These are phyloP conservation scores for Fraxinus dipetala DNA, from an alignment of 305 asterid species.

Conservation along the genomic window DNA sequence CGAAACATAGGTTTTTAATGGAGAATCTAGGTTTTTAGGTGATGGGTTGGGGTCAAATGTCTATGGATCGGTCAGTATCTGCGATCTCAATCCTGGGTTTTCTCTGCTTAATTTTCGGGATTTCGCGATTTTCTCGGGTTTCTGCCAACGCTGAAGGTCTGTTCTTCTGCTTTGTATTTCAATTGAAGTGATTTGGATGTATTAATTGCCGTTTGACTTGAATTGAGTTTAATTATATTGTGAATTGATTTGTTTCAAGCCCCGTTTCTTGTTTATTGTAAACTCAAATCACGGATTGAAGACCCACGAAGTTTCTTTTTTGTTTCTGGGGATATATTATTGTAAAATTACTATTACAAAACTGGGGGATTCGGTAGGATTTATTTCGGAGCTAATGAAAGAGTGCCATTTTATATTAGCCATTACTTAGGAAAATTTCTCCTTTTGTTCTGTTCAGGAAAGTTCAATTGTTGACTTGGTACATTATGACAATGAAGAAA, in stretches of 20 bases:
- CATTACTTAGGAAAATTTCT: not conserved
- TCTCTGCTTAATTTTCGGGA: slow-evolving; percentile 43
- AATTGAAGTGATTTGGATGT: not conserved
- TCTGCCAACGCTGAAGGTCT: slow-evolving; percentile 71
- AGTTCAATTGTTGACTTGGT: not conserved
- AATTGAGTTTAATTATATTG: slow-evolving; percentile 12
- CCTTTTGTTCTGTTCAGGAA: not conserved
- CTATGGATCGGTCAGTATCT: slow-evolving; percentile 54
- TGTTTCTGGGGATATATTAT: not conserved
- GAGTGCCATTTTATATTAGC: not conserved
- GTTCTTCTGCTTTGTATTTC: slow-evolving; percentile 18
- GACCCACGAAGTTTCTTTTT: not conserved
- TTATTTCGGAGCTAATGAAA: not conserved
- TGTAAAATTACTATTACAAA: not conserved
- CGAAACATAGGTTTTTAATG: slow-evolving; percentile 17
- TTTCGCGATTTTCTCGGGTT: slow-evolving; percentile 43
- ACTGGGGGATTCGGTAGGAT: not conserved
- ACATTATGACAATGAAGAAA: not conserved
- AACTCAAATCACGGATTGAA: not conserved
- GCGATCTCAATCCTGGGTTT: slow-evolving; percentile 40
- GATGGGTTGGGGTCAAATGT: slow-evolving; percentile 23
- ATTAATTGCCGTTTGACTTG: slow-evolving; percentile 33
- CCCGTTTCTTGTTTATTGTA: not conserved
- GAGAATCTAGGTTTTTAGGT: slow-evolving; percentile 31
- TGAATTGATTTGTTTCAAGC: not conserved